phyloP scores from a whole-genome alignment of 2,329 filamentous ascomycete species.

The Cercospora zeina region DNA sequence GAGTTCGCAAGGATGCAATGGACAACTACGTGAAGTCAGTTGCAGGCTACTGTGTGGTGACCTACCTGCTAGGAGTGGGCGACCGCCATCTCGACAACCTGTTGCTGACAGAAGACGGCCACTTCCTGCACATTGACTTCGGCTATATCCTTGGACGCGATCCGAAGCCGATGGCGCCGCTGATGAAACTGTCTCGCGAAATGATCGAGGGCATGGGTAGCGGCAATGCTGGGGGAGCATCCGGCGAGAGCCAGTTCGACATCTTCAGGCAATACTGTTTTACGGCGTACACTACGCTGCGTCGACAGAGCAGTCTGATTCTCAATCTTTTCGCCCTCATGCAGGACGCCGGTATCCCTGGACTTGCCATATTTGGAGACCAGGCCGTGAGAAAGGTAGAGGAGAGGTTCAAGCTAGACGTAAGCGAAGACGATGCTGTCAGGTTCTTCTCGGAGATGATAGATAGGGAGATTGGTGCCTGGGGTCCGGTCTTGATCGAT shows the following conservation, averaged over 20 bases:
- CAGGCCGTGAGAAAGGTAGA: slow-evolving; percentile 94
- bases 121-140: slow-evolving; percentile 98
- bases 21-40: slow-evolving; percentile 96
- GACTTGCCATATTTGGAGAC: slow-evolving; percentile 74
- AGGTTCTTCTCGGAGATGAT: slow-evolving; percentile 85
- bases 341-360: slow-evolving; percentile 96
- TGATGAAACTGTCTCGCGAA: slow-evolving; percentile 95
- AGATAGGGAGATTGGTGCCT: slow-evolving; percentile 83
- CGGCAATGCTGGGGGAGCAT: slow-evolving; percentile 33
- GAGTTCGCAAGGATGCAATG: slow-evolving; percentile 86
- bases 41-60: slow-evolving; percentile 97
- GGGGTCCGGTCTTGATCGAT: slow-evolving; percentile 93
- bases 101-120: slow-evolving; percentile 80
- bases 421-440: slow-evolving; percentile 89
- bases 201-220: slow-evolving; percentile 99
- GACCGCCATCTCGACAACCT: slow-evolving; percentile 96
- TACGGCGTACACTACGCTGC: slow-evolving; percentile 85
- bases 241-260: slow-evolving; percentile 62
- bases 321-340: slow-evolving; percentile 95
- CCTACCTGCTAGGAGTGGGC: slow-evolving; percentile 93
- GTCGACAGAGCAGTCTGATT: slow-evolving; percentile 87
- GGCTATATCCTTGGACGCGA: slow-evolving; percentile 97
- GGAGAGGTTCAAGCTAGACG: slow-evolving; percentile 88
- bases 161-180: slow-evolving; percentile 93
- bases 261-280: slow-evolving; percentile 96